Evolutionary conservation across 495 filamentous ascomycete genomes (phyloP).

Genomic region (Echria macrotheca): DNA sequence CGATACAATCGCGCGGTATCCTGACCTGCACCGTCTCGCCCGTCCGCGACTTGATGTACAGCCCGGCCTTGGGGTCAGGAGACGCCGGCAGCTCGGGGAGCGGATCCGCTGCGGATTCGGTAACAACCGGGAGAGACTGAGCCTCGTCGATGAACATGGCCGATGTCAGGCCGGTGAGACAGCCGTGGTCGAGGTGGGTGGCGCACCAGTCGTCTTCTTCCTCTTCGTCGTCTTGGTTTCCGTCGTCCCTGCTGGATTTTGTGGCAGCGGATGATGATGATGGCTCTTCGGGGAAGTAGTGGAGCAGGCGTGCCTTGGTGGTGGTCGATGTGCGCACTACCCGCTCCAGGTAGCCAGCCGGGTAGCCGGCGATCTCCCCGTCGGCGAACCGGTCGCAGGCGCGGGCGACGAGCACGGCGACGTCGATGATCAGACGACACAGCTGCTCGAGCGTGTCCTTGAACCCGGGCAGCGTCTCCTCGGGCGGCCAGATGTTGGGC

Average conservation of each 20-base stretch:
- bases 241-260: conserved; percentile 10
- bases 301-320: conserved; percentile 86
- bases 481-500: conserved; percentile 78
- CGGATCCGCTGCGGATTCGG: conserved; percentile 34
- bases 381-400: conserved; percentile 85
- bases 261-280: no score
- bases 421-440: conserved; percentile 81
- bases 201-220: conserved; percentile 93
- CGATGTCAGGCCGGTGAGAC: conserved; percentile 86
- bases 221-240: conserved; percentile 64
- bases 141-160: conserved; percentile 94
- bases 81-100: conserved; percentile 65
- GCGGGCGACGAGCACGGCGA: conserved; percentile 75
- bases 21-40: conserved; percentile 76
- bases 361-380: conserved; percentile 69
- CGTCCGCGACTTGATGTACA: conserved; percentile 85
- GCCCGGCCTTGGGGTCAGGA: conserved; percentile 76
- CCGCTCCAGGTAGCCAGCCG: conserved; percentile 70
- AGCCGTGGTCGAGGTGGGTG: conserved; percentile 89
- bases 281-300: conserved; percentile 74
- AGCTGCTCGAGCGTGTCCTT: conserved; percentile 64
- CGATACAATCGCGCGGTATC: conserved; percentile 85
- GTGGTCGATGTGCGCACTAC: conserved; percentile 80
- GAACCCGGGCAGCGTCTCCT: conserved; percentile 66
- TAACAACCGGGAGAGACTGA: conserved; percentile 37